Evolutionary conservation across 1,284 basidiomycete genomes (phyloP).

Genomic region (Singerocomus rubriflavus): DNA sequence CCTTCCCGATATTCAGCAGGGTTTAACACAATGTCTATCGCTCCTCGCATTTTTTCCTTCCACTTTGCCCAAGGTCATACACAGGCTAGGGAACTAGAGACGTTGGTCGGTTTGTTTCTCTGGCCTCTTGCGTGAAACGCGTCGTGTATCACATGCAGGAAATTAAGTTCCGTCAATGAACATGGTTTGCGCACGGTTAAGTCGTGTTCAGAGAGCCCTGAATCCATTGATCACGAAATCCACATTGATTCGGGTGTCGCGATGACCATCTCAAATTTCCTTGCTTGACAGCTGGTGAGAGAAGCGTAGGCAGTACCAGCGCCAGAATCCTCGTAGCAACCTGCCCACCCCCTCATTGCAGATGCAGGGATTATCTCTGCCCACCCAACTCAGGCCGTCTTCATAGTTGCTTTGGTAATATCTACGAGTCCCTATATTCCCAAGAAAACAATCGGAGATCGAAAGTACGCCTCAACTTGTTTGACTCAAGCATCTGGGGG

Average conservation of each 20-base stretch:
- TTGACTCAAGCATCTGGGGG: not conserved
- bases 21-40: not conserved
- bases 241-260: no score
- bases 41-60: no score
- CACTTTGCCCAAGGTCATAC: not conserved
- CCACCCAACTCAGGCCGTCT: not conserved
- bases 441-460: not conserved
- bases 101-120: not conserved
- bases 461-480: not conserved
- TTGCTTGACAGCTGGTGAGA: not conserved
- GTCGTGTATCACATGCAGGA: not conserved
- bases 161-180: not conserved
- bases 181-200: not conserved
- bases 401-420: not conserved
- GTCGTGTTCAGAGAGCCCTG: not conserved
- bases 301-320: not conserved
- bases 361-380: not conserved
- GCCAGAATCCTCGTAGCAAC: conserved; percentile 38
- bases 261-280: not conserved
- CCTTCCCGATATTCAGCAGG: not conserved
- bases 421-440: not conserved
- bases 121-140: not conserved
- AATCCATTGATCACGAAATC: not conserved
- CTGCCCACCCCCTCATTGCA: conserved; percentile 35
- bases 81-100: not conserved